Evolutionary conservation across 2,329 filamentous ascomycete species (phyloP).

Genomic region (Apiospora aurea): DNA sequence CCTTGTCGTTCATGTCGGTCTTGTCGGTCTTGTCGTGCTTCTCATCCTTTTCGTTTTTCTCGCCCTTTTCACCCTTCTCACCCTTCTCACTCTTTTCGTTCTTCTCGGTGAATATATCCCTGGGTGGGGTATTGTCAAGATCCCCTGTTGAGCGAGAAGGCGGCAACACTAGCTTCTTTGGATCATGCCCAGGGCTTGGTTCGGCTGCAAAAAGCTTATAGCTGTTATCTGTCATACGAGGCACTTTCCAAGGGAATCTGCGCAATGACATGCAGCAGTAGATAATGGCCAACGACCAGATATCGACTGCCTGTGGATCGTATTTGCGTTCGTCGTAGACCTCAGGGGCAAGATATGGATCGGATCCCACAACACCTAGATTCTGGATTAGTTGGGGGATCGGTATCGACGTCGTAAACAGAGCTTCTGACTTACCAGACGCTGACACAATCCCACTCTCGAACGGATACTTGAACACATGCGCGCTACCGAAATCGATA

Average conservation of each 20-base stretch:
- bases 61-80: slow-evolving; percentile 38
- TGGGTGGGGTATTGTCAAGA: slow-evolving; percentile 46
- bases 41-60: slow-evolving; percentile 28
- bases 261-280: slow-evolving; percentile 98
- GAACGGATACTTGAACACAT: slow-evolving; percentile 97
- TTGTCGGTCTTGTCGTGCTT: slow-evolving; percentile 5
- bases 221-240: slow-evolving; percentile 88
- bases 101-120: slow-evolving; percentile 48
- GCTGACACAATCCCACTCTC: slow-evolving; percentile 86
- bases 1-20: slow-evolving; percentile 40
- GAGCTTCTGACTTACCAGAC: slow-evolving; percentile 66
- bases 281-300: slow-evolving; percentile 98
- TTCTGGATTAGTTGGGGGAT: slow-evolving; percentile 28
- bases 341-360: slow-evolving; percentile 95
- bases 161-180: slow-evolving; percentile 57
- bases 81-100: slow-evolving; percentile 35
- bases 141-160: slow-evolving; percentile 55
- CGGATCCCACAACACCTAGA: slow-evolving; percentile 75
- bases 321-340: slow-evolving; percentile 95
- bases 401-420: too few relatives aligned
- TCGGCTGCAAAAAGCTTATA: slow-evolving; percentile 91
- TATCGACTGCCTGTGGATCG: slow-evolving; percentile 91
- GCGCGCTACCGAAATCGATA: slow-evolving; percentile 97
- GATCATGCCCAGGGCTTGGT: slow-evolving; percentile 77
- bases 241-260: slow-evolving; percentile 96